Evolutionary conservation across 2,329 filamentous ascomycete species (phyloP).

Genomic region (Fusarium praegraminearum): DNA sequence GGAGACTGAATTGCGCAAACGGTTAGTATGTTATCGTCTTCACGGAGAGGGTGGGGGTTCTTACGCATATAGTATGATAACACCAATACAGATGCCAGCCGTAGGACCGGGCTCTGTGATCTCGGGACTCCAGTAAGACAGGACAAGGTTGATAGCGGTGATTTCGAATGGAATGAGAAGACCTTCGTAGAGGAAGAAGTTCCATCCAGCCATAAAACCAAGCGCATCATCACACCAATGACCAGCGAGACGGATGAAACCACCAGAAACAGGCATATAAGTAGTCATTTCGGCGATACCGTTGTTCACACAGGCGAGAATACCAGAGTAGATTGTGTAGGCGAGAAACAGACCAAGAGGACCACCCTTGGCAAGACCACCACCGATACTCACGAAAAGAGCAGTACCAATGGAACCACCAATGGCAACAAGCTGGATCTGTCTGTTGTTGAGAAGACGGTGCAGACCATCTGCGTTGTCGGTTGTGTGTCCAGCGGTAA

Average conservation of each 20-base stretch:
- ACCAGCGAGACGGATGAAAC: slow-evolving; percentile 73
- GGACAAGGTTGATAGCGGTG: slow-evolving; percentile 57
- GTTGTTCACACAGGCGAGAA: slow-evolving; percentile 74
- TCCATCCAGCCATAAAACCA: slow-evolving; percentile 65
- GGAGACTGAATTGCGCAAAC: slow-evolving; percentile 53
- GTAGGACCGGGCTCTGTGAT: slow-evolving; percentile 74
- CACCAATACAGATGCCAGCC: slow-evolving; percentile 69
- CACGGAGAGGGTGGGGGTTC: slow-evolving; percentile 32
- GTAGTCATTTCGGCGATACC: slow-evolving; percentile 73
- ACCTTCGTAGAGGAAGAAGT: slow-evolving; percentile 60
- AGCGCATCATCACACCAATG: slow-evolving; percentile 75
- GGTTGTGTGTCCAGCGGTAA: slow-evolving; percentile 40
- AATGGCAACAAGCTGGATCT: slow-evolving; percentile 70
- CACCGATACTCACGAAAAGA: slow-evolving; percentile 72
- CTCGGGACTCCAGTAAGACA: slow-evolving; percentile 56
- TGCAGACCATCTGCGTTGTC: slow-evolving; percentile 57
- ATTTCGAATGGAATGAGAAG: slow-evolving; percentile 60
- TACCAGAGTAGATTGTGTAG: slow-evolving; percentile 65
- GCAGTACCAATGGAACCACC: slow-evolving; percentile 69
- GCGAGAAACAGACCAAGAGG: slow-evolving; percentile 67
- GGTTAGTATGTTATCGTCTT: slow-evolving; percentile 46
- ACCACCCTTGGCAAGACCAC: slow-evolving; percentile 61
- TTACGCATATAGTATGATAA: slow-evolving; percentile 69
- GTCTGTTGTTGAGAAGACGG: slow-evolving; percentile 64
- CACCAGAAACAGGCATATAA: slow-evolving; percentile 71